Evolutionary conservation across 331 rosid species (phyloP), one percentile per base, ranked within the genome.

Genomic region (Acacia pycnantha): DNA sequence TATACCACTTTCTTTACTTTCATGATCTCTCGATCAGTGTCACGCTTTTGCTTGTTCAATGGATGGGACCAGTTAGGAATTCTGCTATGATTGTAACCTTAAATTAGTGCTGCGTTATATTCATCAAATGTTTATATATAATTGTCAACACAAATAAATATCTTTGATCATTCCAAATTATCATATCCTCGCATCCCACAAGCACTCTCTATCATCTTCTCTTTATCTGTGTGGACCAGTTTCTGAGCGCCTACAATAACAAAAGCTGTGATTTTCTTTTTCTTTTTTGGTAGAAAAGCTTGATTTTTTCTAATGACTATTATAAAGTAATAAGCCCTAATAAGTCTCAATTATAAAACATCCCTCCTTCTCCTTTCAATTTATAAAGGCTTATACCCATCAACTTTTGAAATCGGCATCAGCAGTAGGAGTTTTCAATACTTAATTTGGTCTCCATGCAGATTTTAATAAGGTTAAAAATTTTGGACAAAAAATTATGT

Each of bases 1-100:
- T 6, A n/a, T 26, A 11, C 65, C 54, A 66, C 61, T 74, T 75
- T 54, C 31, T 75, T 64, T 82, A 71, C 62, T 66, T 82, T 59
- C 51, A 68, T 76, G 68, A 75, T 82, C 71, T 7, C 2, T 53
- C 2, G 61, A 47, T 47, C 51, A 47, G 16, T 47, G 5, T 47
- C 51, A 47, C 15, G 50, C 50, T 43, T 70, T 75, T 9, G 8
- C 3, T 10, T 0, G 46, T 11, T 11, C 14, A 40, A 68, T 18
- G 50, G 68, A 11, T 61, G 13, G 47, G 47, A 8, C 37, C 37
- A 4, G 37, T 33, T 33, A 33, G 40, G 7, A 6, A 37, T 37
- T 37, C 40, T 37, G 9, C 41, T 6, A 37, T 44, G 0, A 9
- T 21, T 54, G 61, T 5, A 54, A 54, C 11, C 27, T 54, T 54